phyloP scores from a whole-genome alignment of 257 asterid genomes.

The Oldenlandia corymbosa region DNA sequence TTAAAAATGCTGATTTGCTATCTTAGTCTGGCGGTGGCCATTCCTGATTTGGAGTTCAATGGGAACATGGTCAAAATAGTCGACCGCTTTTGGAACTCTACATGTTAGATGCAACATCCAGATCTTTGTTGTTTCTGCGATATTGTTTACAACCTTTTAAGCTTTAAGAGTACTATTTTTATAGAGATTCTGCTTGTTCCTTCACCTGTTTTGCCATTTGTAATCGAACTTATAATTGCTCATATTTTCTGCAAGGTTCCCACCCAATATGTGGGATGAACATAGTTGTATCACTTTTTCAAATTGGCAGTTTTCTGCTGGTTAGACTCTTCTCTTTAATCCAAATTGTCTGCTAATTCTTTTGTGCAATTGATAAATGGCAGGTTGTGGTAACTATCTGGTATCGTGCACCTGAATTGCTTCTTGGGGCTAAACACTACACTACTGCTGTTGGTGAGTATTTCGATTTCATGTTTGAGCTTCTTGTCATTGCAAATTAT shows the following conservation, averaged over 20 bases:
- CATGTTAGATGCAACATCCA: neutral
- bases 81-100: neutral
- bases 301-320: no score
- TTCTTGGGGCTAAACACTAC: constrained; percentile 94
- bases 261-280: no score
- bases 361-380: constrained; percentile 19
- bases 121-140: neutral
- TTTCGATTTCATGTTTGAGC: constrained; percentile 9
- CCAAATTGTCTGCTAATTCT: neutral
- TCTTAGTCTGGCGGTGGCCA: neutral
- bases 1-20: neutral
- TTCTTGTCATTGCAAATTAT: constrained; percentile 15
- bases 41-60: neutral
- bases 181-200: neutral
- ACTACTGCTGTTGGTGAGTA: constrained; percentile 96
- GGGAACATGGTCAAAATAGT: neutral
- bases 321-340: neutral
- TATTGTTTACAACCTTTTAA: neutral
- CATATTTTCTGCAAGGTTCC: neutral
- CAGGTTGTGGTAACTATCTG: constrained; percentile 99
- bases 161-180: neutral
- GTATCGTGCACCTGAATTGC: constrained; percentile 99
- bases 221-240: neutral
- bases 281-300: no score
- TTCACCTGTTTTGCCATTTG: neutral